Base-by-base conservation (phyloP, 805 yeast genomes). In the Saccharomyces kudriavzevii region DNA sequence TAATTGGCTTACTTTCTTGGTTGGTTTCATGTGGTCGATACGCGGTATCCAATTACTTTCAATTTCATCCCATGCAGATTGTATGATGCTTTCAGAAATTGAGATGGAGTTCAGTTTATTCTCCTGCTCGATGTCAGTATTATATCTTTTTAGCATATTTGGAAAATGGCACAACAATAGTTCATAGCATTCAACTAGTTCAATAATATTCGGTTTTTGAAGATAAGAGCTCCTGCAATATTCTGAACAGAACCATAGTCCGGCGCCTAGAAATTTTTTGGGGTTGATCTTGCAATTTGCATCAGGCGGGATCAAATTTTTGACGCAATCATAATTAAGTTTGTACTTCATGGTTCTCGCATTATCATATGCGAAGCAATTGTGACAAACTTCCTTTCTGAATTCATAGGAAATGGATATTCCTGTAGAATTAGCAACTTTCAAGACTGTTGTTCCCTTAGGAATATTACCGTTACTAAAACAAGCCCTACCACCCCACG, bases 311-410 rank as follows among this genome's bases (percentile, higher is more conserved):
- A 46, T 20, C 17, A 58, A 24, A 13, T 49, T 46, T 17, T 40
- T 55, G 10, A 60, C 27, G n/a, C 51, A 54, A 20, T 26, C 35
- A 40, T 50, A 49, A 17, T 56, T 49, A 11, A 76, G 57, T 52
- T 72, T 77, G 50, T 66, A 60, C 57, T 78, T 82, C 69, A 80
- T 68, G 43, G 70, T 69, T 31, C 66, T 69, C 0, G 86, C 85
- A 56, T 73, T 63, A 30, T 71, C 72, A 57, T 81, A 84, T 2
- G 57, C 52, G 60, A 74, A 81, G 58, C 89, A 84, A 55, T 63
- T 60, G 6, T 77, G 72, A 62, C 89, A 84, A 1, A 81, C 85
- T 59, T 84, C 89, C 57, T 82, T 83, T 49, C 79, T 75, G 63
- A 81, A 83, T 3, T 81, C 82, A 54, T 75, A 72, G 17, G 74